Evolutionary conservation across 108 stramenopile genomes (phyloP).

Genomic region (Skeletonema tropicum): DNA sequence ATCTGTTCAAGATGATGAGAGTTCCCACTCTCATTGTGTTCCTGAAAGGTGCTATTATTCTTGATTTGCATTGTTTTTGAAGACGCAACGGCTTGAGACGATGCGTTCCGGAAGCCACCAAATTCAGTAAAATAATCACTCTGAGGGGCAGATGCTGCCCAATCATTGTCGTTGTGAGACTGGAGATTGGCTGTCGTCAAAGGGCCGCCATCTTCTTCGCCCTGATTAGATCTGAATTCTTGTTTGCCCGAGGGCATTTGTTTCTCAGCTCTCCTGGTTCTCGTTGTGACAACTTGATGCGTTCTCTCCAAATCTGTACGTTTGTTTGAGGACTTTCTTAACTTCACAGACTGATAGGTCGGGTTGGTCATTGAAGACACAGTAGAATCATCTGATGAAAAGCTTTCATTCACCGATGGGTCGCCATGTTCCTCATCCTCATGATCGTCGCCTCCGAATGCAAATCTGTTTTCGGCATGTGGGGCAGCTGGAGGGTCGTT

Average conservation of each 20-base stretch:
- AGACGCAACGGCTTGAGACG: neutral
- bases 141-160: neutral
- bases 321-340: neutral
- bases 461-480: neutral
- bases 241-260: neutral
- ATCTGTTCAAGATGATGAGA: too few species aligned
- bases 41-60: neutral
- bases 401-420: conserved; percentile 23
- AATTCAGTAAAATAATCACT: neutral
- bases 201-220: neutral
- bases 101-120: neutral
- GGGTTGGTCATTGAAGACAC: conserved; percentile 85
- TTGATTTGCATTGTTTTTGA: neutral
- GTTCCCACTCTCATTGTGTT: neutral
- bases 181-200: neutral
- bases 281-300: neutral
- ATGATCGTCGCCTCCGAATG: conserved; percentile 11
- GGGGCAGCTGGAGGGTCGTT: neutral
- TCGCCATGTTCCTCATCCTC: conserved; percentile 10
- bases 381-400: conserved; percentile 57
- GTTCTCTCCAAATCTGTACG: neutral
- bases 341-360: conserved; percentile 42
- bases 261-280: neutral
- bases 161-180: neutral
- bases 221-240: neutral